These are phyloP conservation scores for Spathaspora gorwiae DNA, from an alignment of 805 yeast species.

Conservation along the genomic window DNA sequence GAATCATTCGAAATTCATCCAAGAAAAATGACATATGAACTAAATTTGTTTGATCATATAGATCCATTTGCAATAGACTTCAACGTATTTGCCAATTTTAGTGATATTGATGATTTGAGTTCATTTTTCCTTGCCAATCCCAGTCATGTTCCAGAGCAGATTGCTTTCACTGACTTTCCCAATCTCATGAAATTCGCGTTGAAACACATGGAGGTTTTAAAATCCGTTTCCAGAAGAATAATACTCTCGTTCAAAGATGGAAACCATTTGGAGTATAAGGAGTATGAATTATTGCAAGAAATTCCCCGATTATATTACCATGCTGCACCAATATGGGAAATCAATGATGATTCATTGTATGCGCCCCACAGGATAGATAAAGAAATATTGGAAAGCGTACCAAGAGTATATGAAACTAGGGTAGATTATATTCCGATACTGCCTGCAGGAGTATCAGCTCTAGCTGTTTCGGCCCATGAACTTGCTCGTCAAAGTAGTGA, in stretches of 20 bases:
- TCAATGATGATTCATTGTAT: neutral
- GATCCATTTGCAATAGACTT: neutral
- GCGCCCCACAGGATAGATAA: neutral
- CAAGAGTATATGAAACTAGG: neutral
- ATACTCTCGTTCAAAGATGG: neutral
- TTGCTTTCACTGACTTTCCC: neutral
- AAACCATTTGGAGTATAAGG: neutral
- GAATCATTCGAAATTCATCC: no score
- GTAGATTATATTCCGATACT: neutral
- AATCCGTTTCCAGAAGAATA: neutral
- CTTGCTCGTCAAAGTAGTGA: no score
- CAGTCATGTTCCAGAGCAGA: neutral
- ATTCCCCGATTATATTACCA: neutral
- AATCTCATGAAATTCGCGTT: neutral
- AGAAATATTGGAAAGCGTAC: neutral
- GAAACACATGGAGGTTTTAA: neutral
- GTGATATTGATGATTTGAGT: neutral
- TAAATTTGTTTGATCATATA: no score
- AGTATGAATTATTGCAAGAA: neutral
- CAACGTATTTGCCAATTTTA: neutral
- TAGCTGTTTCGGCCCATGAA: neutral
- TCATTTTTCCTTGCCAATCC: neutral
- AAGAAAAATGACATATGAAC: no score
- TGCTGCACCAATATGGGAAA: neutral
- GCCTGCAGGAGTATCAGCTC: neutral